A percentile compares a stretch with the other conserved stretches of the same genome.
Conservation (phyloP, 352 stramenopile genomes). For the Globisporangium solare region DNA sequence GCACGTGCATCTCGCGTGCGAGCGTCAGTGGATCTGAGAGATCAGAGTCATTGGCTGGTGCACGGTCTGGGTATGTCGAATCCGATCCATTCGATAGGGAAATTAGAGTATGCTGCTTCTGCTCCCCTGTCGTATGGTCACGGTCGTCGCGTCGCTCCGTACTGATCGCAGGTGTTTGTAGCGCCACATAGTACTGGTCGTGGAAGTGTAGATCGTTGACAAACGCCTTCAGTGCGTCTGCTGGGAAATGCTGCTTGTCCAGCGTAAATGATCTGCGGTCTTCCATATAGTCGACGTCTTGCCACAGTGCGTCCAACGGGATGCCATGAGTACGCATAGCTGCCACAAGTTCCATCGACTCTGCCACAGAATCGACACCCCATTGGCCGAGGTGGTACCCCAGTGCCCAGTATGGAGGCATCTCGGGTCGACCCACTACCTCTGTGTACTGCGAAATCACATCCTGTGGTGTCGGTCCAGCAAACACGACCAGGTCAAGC, state of each 20-base stretch:
- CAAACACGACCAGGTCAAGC: conserved; percentile 78
- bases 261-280: conserved; percentile 50
- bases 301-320: conserved; percentile 79
- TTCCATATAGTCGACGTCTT: conserved; percentile 64
- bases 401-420: conserved; percentile 84
- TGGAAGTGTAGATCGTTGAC: conserved; percentile 80
- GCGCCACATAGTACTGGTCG: conserved; percentile 69
- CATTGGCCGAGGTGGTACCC: conserved; percentile 74
- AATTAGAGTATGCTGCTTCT: no score
- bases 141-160: not conserved
- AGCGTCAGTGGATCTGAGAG: conserved; percentile 17
- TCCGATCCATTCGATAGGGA: no score
- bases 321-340: conserved; percentile 37
- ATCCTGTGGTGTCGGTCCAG: conserved; percentile 43
- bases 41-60: not conserved
- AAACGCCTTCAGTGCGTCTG: conserved; percentile 36
- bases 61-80: no score
- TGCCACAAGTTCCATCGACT: conserved; percentile 27
- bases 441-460: conserved; percentile 72
- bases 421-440: conserved; percentile 63
- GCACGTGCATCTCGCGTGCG: conserved; percentile 54
- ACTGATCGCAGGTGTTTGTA: conserved; percentile 64
- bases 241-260: conserved; percentile 49
- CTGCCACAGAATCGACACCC: conserved; percentile 32
- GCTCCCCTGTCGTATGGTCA: not conserved